Evolutionary conservation across 805 yeast genomes (phyloP), one percentile per base, ranked within the genome.

Genomic region (Pachysolen tannophilus): DNA sequence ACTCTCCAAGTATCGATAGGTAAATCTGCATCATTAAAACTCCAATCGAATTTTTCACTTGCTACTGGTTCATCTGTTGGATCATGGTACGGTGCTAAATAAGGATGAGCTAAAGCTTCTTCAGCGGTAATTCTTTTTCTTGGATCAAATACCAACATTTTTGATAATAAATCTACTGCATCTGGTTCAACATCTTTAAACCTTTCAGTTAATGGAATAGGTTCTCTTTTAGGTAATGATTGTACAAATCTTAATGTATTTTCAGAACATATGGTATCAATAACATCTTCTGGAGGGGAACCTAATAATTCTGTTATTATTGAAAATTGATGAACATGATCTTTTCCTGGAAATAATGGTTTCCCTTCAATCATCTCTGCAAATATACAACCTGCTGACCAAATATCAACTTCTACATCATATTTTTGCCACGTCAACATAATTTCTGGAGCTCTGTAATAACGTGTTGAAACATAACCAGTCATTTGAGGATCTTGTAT

Each of bases 401-500:
- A 90, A 49, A 90, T 84, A 59, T 90, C 98, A 26, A 90, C 97
- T 60, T 88, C 97, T 7, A 85, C 80, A 52, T 88, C 96, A 61
- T 90, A 90, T 55, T 90, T 86, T 58, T 90, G 98, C 97, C 97
- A 90, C 19, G 97, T 87, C 44, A 90, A 72, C 98, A 90, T 90
- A 59, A 90, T 90, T 57, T 90, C 98, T 2, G 98, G 98, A 0
- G 97, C 98, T 43, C 98, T 74, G 61, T 90, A 90, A 65, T 87
- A 90, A 52, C 98, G 63, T 4, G 98, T 90, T 5, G 94, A 82
- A 13, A 90, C 98, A 56, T 90, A 90, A 8, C 97, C 98, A 1
- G 97, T 90, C 98, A 90, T 90, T 58, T 90, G 97, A 10, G 97
- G 96, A 61, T 90, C 98, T 65, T 90, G 97, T 52, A 90, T 83